Evolutionary conservation across 2,329 filamentous ascomycete genomes (phyloP), one percentile per base, ranked within the genome.

Genomic region (Alternaria infectoria): DNA sequence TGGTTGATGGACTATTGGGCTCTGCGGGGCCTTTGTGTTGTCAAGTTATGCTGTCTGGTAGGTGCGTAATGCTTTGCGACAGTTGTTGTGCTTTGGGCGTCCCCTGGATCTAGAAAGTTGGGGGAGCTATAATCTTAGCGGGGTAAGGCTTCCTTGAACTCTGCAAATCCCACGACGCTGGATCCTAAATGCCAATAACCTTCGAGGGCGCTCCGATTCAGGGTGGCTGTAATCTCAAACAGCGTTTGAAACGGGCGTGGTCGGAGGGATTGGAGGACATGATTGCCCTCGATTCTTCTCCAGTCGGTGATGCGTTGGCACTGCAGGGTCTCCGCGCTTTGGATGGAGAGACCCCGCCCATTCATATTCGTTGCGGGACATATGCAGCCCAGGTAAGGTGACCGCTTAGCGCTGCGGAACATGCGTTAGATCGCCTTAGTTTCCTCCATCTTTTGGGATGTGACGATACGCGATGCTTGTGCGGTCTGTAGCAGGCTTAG

Each of bases 221-320:
- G 62, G 57, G 69, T 63, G 69, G 72, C 68, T 63, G 63, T 26
- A 71, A 69, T 64, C 67, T 64, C 63, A 62, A 59, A 54, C 59
- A 54, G 61, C 68, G 64, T 68, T 70, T 69, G 65, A 66, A 74
- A 73, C 72, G 64, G 68, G 73, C 71, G 73, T 75, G 71, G 59
- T 57, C 61, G 62, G 68, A 69, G 67, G 68, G 73, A 76, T 71
- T 72, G 74, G 75, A 71, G 69, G 62, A 62, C 69, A 70, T 69
- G 62, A 66, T 64, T 66, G 50, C 54, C 44, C 67, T 63, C 43
- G 46, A 65, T 70, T 64, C 69, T 69, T 40, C 44, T 64, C 61
- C 73, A 66, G 69, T 40, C 70, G 67, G 71, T 77, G 75, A 77
- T 78, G 77, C 71, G 77, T 66, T 78, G 76, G 76, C 77, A 78